Evolutionary conservation across 352 stramenopile species (phyloP).

Genomic region (Blastocystis sp.): DNA sequence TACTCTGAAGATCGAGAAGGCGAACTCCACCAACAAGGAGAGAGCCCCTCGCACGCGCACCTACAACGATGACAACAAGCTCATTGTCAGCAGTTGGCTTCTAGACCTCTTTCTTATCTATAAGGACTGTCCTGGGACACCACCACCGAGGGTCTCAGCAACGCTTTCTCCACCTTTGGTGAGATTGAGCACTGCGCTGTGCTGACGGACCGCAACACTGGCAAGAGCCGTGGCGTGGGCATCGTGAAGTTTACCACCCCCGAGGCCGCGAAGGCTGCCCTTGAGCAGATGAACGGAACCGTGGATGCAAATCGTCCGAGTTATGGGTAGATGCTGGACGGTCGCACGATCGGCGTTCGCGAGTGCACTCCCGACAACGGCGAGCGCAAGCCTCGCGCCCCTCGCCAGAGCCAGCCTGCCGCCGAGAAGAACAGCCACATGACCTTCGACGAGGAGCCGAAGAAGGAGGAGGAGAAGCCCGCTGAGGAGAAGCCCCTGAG

Average conservation of each 20-base stretch:
- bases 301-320: not conserved
- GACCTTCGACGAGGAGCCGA: conserved; percentile 12
- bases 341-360: conserved; percentile 52
- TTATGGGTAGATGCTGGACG: conserved; percentile 31
- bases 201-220: conserved; percentile 46
- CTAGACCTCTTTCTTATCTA: not conserved
- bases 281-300: conserved; percentile 47
- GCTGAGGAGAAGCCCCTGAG: not conserved
- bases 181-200: conserved; percentile 44
- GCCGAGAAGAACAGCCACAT: not conserved
- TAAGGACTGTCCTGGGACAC: conserved; percentile 32
- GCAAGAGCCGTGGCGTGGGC: conserved; percentile 45
- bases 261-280: conserved; percentile 37
- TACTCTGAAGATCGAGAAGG: conserved; percentile 40
- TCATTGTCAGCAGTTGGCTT: conserved; percentile 35
- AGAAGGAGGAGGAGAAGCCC: conserved; percentile 31
- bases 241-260: conserved; percentile 51
- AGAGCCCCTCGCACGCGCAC: conserved; percentile 13
- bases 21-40: conserved; percentile 39
- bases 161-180: conserved; percentile 48
- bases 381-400: not conserved
- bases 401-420: not conserved
- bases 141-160: conserved; percentile 2
- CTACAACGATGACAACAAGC: conserved; percentile 63
- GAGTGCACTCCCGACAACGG: conserved; percentile 43